phyloP scores from a whole-genome alignment of 2,329 filamentous ascomycete genomes.

The Calonectria montana region DNA sequence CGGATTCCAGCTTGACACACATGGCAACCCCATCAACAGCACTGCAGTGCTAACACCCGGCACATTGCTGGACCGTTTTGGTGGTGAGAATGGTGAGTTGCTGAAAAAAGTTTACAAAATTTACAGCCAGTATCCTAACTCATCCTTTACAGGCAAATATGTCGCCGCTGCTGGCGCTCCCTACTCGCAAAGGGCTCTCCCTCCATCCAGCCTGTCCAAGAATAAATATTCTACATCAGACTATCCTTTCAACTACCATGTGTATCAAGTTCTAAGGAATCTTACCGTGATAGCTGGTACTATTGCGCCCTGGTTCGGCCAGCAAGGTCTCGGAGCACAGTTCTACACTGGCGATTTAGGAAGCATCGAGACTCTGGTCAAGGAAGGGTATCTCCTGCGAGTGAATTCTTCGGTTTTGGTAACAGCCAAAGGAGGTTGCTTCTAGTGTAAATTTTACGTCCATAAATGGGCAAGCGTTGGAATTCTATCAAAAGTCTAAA shows the following conservation, averaged over 20 bases:
- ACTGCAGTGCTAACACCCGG: conserved; percentile 54
- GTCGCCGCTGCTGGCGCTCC: conserved; percentile 57
- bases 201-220: conserved; percentile 57
- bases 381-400: conserved; percentile 29
- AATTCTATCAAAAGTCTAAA: neutral
- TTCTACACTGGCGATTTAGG: conserved; percentile 45
- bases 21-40: conserved; percentile 52
- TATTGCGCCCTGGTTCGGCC: conserved; percentile 62
- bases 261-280: conserved; percentile 56
- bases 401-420: conserved; percentile 33
- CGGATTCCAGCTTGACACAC: conserved; percentile 54
- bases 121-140: conserved; percentile 9
- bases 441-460: neutral
- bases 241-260: conserved; percentile 61
- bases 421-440: conserved; percentile 12
- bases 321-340: conserved; percentile 57
- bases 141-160: conserved; percentile 41
- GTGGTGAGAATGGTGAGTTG: conserved; percentile 53
- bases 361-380: conserved; percentile 33
- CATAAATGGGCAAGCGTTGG: neutral
- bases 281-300: conserved; percentile 56
- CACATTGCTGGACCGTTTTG: conserved; percentile 61
- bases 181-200: conserved; percentile 59
- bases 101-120: neutral
- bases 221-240: conserved; percentile 37